Evolutionary conservation across 108 stramenopile species (phyloP).

Genomic region (Cyclotella distinguenda): DNA sequence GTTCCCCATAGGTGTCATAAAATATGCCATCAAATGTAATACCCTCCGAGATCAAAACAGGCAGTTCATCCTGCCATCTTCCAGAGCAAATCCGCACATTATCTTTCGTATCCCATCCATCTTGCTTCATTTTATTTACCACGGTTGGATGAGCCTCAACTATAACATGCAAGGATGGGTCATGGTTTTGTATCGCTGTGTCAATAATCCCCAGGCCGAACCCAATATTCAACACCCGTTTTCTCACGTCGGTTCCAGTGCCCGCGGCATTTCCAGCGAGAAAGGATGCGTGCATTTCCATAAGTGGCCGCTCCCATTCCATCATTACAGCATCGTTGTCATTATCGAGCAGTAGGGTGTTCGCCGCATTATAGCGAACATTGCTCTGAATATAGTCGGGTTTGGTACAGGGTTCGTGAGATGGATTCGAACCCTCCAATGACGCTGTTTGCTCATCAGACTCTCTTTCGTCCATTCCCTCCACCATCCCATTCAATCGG

Average conservation of each 20-base stretch:
- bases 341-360: conserved; percentile 62
- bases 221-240: conserved; percentile 85
- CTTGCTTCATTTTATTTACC: conserved; percentile 69
- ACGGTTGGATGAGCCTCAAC: conserved; percentile 93
- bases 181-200: conserved; percentile 61
- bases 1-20: conserved; percentile 94
- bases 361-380: conserved; percentile 61
- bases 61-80: conserved; percentile 88
- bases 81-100: conserved; percentile 79
- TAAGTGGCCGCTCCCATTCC: conserved; percentile 95
- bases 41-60: conserved; percentile 51
- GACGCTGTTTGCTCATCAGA: no score
- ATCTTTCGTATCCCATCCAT: conserved; percentile 83
- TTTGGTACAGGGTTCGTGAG: conserved; percentile 75
- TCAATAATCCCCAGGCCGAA: conserved; percentile 95
- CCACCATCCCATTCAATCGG: conserved; percentile 25
- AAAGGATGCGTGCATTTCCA: conserved; percentile 88
- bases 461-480: not conserved
- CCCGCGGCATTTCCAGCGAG: conserved; percentile 47
- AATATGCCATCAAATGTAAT: conserved; percentile 86
- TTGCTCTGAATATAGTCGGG: conserved; percentile 68
- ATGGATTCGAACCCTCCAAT: conserved; percentile 12
- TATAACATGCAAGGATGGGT: conserved; percentile 72
- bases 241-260: conserved; percentile 1
- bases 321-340: conserved; percentile 96